These are phyloP conservation scores for Magnaporthiopsis incrustans DNA, from an alignment of 2,329 filamentous ascomycete species.

Conservation along the genomic window DNA sequence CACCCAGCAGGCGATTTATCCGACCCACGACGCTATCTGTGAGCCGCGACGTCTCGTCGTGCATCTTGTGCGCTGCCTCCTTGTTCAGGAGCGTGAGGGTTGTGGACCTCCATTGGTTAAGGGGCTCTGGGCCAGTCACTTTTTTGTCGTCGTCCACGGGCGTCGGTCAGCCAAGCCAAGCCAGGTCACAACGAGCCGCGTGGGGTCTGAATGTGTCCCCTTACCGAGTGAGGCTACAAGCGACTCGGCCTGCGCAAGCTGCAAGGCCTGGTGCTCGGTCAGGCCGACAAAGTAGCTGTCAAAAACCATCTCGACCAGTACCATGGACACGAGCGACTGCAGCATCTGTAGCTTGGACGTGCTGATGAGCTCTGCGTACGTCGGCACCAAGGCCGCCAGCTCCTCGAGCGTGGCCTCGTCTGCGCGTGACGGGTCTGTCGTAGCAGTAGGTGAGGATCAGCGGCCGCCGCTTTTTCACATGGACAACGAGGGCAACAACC, in stretches of 20 bases:
- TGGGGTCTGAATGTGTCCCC: constrained; percentile 7
- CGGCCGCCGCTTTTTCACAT: background rate
- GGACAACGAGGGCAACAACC: background rate
- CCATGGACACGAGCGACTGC: constrained; percentile 51
- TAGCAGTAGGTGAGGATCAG: background rate
- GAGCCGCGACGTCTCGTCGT: constrained; percentile 34
- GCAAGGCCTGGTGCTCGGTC: constrained; percentile 41
- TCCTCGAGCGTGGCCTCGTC: constrained; percentile 33
- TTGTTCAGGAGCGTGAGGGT: constrained; percentile 53
- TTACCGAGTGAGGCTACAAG: constrained; percentile 35
- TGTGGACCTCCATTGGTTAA: constrained; percentile 60
- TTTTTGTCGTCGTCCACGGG: background rate
- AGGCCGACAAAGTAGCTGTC: constrained; percentile 56
- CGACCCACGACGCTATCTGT: constrained; percentile 35
- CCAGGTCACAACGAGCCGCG: constrained; percentile 10
- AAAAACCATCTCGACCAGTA: constrained; percentile 56
- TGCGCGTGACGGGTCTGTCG: constrained; percentile 34
- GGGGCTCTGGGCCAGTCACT: constrained; percentile 21
- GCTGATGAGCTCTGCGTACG: constrained; percentile 46
- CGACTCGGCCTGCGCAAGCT: constrained; percentile 41
- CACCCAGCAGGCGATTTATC: constrained; percentile 41
- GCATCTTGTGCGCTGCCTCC: constrained; percentile 38
- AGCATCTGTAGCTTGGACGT: constrained; percentile 53
- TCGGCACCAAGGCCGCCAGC: constrained; percentile 43
- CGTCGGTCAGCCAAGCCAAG: background rate